Conservation (phyloP, 2,329 filamentous ascomycete genomes). For the Arthrobotrys pseudoclavata region DNA sequence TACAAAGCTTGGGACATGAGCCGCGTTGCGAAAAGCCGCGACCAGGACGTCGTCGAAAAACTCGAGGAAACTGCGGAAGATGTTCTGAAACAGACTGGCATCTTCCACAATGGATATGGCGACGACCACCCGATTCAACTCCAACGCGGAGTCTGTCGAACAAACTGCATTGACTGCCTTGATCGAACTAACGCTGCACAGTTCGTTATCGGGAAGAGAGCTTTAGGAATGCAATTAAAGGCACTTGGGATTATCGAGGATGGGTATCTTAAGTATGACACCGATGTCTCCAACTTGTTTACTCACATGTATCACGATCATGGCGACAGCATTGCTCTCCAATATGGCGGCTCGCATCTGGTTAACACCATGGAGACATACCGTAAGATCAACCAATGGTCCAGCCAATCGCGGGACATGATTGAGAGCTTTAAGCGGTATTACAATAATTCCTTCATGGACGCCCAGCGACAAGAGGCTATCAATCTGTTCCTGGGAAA, state of each 20-base stretch:
- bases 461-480: slow-evolving; percentile 96
- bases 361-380: slow-evolving; percentile 99
- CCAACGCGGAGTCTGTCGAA: slow-evolving; percentile 92
- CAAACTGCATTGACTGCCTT: slow-evolving; percentile 97
- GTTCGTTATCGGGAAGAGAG: slow-evolving; percentile 96
- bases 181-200: slow-evolving; percentile 98
- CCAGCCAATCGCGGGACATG: slow-evolving; percentile 96
- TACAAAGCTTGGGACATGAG: slow-evolving; percentile 99
- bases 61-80: slow-evolving; percentile 90
- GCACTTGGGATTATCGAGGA: slow-evolving; percentile 87
- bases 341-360: slow-evolving; percentile 96
- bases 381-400: slow-evolving; percentile 99
- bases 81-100: slow-evolving; percentile 85
- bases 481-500: slow-evolving; percentile 98
- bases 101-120: slow-evolving; percentile 92
- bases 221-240: slow-evolving; percentile 90
- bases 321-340: slow-evolving; percentile 95
- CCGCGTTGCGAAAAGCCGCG: slow-evolving; percentile 88
- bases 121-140: slow-evolving; percentile 76
- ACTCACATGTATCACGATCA: slow-evolving; percentile 99
- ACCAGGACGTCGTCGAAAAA: slow-evolving; percentile 93
- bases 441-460: slow-evolving; percentile 98
- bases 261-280: slow-evolving; percentile 88
- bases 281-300: slow-evolving; percentile 94
- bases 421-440: slow-evolving; percentile 99